Percentiles rank a stretch among this genome's conserved stretches.
Conservation (phyloP, 352 stramenopile species). For the Globisporangium apiculatum region DNA sequence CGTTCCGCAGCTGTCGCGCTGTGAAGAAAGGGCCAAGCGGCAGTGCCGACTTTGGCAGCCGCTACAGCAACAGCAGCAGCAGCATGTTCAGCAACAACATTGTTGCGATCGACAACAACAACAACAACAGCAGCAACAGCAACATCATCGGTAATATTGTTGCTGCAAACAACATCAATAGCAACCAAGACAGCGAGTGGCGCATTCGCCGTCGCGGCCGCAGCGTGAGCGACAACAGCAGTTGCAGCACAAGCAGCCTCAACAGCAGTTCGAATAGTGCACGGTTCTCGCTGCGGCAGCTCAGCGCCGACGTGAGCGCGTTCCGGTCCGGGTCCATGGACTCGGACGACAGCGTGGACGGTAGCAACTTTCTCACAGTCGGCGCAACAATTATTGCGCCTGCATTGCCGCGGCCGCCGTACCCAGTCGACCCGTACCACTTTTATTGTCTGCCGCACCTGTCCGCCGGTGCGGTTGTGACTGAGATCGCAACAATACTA, state of each 20-base stretch:
- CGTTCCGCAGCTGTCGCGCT: background rate
- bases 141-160: too few species aligned
- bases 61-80: background rate
- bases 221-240: slow-evolving; percentile 64
- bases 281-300: slow-evolving; percentile 36
- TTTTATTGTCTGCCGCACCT: slow-evolving; percentile 51
- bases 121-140: too few species aligned
- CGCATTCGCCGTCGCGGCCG: slow-evolving; percentile 32
- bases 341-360: slow-evolving; percentile 35
- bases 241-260: slow-evolving; percentile 44
- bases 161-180: background rate
- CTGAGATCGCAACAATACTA: slow-evolving; percentile 42
- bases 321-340: slow-evolving; percentile 20
- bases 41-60: background rate
- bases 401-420: slow-evolving; percentile 46
- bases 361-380: slow-evolving; percentile 15
- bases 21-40: background rate
- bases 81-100: too few species aligned
- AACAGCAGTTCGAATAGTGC: slow-evolving; percentile 6
- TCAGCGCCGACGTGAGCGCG: slow-evolving; percentile 21
- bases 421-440: slow-evolving; percentile 78
- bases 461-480: slow-evolving; percentile 25
- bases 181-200: slow-evolving; percentile 22
- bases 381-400: slow-evolving; percentile 33
- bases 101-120: too few species aligned